Evolutionary conservation across 2,329 filamentous ascomycete species (phyloP).

Genomic region (Aspergillus sp.): DNA sequence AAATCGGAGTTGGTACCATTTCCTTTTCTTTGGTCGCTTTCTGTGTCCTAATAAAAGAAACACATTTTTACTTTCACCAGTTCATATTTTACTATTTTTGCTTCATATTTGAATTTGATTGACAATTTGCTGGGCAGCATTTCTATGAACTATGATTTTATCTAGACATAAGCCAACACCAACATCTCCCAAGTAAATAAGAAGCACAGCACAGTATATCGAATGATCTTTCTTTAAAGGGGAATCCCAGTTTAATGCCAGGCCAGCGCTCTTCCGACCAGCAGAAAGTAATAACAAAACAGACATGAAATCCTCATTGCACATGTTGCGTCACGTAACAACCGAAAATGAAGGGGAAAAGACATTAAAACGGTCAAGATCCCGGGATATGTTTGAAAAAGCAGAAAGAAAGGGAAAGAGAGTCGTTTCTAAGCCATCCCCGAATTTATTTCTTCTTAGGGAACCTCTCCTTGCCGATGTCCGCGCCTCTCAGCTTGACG

Average conservation of each 20-base stretch:
- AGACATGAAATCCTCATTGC: conserved; percentile 17
- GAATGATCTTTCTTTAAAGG: conserved; percentile 7
- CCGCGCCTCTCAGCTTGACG: conserved; percentile 78
- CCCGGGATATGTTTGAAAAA: conserved; percentile 25
- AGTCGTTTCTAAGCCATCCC: conserved; percentile 6
- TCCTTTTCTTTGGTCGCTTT: conserved; percentile 29
- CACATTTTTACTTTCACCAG: conserved; percentile 14
- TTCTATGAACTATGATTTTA: conserved; percentile 1
- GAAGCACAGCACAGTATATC: conserved; percentile 3
- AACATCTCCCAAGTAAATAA: not conserved
- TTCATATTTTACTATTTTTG: conserved; percentile 1
- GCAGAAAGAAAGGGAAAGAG: conserved; percentile 9
- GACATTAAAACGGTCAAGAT: not conserved
- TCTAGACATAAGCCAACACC: not conserved
- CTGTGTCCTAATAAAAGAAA: conserved; percentile 37
- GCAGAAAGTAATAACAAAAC: conserved; percentile 19
- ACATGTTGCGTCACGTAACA: conserved; percentile 16
- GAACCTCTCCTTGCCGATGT: conserved; percentile 83
- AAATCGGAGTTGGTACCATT: conserved; percentile 40
- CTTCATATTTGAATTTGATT: conserved; percentile 4
- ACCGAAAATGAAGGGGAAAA: conserved; percentile 9
- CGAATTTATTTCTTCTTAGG: conserved; percentile 65
- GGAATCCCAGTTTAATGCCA: conserved; percentile 26
- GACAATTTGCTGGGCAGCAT: conserved; percentile 1
- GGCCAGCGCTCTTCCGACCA: conserved; percentile 35